Evolutionary conservation across 2,329 filamentous ascomycete genomes (phyloP).

Genomic region (Magnaporthiopsis poae): DNA sequence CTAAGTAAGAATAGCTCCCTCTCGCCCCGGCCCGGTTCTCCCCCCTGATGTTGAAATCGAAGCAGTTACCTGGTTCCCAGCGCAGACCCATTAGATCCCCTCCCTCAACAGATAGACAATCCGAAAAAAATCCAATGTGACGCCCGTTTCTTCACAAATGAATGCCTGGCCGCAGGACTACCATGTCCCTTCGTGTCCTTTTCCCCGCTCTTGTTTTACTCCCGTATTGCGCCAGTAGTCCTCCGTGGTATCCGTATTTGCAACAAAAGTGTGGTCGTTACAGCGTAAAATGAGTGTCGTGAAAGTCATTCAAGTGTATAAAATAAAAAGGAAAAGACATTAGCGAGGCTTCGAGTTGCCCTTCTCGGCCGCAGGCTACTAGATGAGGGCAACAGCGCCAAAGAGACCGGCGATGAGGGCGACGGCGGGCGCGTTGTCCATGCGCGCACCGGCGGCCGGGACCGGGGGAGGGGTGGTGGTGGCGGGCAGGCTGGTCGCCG

Average conservation of each 20-base stretch:
- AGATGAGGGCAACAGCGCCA: constrained; percentile 29
- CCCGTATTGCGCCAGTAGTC: not conserved
- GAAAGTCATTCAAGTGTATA: constrained; percentile 1
- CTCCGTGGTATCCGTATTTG: not conserved
- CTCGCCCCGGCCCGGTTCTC: no score
- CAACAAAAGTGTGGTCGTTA: not conserved
- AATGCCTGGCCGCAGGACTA: not conserved
- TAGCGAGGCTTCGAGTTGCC: not conserved
- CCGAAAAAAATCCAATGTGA: not conserved
- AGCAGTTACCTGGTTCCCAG: not conserved
- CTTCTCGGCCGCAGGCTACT: constrained; percentile 6
- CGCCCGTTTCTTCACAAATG: not conserved
- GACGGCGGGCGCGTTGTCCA: constrained; percentile 22
- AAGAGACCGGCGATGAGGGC: constrained; percentile 29
- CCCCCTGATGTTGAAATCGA: not conserved
- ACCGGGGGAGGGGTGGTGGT: constrained; percentile 12
- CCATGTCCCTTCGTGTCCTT: not conserved
- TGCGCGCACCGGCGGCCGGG: constrained; percentile 22
- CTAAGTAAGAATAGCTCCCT: not conserved
- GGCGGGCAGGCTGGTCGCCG: constrained; percentile 11
- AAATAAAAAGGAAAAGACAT: not conserved
- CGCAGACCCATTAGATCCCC: not conserved
- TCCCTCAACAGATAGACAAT: not conserved
- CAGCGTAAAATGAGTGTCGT: not conserved
- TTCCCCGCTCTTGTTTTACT: not conserved